These are phyloP conservation scores for Malus hybrid DNA, from an alignment of 331 rosid species.

Conservation along the genomic window DNA sequence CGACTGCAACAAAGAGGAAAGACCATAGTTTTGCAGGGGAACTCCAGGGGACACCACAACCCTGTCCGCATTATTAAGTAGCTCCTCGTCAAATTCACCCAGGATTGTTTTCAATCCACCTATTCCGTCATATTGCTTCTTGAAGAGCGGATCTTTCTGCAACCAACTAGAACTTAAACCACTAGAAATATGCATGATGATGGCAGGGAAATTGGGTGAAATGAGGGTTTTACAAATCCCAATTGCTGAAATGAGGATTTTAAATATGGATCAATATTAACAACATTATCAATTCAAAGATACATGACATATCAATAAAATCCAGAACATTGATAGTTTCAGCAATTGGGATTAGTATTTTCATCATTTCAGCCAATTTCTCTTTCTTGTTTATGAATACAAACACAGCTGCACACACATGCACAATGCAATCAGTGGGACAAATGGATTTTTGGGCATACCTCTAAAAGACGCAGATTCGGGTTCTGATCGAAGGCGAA, in stretches of 20 bases:
- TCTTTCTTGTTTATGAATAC: not conserved
- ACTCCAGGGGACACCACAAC: constrained; percentile 35
- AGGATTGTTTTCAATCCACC: constrained; percentile 21
- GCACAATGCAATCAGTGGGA: not conserved
- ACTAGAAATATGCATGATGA: not conserved
- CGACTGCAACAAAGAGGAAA: constrained; percentile 10
- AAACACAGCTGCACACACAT: not conserved
- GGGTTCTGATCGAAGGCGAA: constrained; percentile 22
- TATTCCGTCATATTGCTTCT: not conserved
- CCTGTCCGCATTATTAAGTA: constrained; percentile 14
- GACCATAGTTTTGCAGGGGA: constrained; percentile 12
- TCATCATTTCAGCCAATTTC: not conserved
- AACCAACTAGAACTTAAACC: not conserved
- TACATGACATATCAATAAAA: not conserved
- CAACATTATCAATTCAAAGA: too few relatives aligned
- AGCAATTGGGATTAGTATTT: not conserved
- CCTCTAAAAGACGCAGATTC: constrained; percentile 19
- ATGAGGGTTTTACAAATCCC: not conserved
- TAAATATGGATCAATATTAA: too few relatives aligned
- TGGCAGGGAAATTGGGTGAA: too few relatives aligned
- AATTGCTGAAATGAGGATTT: not conserved
- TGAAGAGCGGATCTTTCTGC: constrained; percentile 21
- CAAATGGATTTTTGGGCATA: not conserved
- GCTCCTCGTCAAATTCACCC: constrained; percentile 14
- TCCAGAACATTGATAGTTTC: not conserved